Conservation (phyloP, 352 stramenopile species). For the Phytopythium delawarense region DNA sequence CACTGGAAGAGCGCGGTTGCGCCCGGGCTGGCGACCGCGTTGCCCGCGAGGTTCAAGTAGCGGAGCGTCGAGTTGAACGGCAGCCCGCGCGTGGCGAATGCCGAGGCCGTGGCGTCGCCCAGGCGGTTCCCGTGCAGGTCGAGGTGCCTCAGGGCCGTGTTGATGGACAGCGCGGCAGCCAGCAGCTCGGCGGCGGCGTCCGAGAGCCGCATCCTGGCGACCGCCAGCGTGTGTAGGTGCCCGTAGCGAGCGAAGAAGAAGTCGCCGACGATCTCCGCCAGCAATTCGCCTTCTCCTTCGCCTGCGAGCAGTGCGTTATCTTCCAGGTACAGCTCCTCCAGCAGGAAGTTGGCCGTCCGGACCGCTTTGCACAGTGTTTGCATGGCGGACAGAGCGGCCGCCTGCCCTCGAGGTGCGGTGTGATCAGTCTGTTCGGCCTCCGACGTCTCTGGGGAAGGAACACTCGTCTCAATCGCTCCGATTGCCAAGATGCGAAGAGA, state of each 20-base stretch:
- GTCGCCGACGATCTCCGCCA: constrained; percentile 51
- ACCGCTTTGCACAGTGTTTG: constrained; percentile 29
- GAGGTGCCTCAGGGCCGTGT: constrained; percentile 45
- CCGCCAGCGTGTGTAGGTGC: constrained; percentile 35
- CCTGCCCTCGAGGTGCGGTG: neutral
- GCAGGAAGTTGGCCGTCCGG: constrained; percentile 50
- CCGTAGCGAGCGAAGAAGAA: constrained; percentile 79
- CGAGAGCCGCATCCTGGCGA: constrained; percentile 38
- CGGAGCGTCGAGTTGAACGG: constrained; percentile 30
- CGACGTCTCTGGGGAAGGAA: neutral
- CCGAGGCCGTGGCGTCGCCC: constrained; percentile 27
- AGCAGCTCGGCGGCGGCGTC: constrained; percentile 33
- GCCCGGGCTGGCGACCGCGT: constrained; percentile 42
- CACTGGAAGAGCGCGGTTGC: constrained; percentile 42
- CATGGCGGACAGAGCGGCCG: constrained; percentile 23
- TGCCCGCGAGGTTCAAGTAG: constrained; percentile 62
- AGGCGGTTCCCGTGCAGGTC: constrained; percentile 61
- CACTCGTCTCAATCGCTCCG: constrained; percentile 22
- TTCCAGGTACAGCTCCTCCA: constrained; percentile 63
- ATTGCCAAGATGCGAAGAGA: constrained; percentile 42
- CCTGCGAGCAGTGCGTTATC: constrained; percentile 31
- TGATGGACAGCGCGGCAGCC: constrained; percentile 46
- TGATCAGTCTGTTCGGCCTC: no score
- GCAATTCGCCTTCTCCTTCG: constrained; percentile 19
- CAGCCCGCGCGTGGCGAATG: constrained; percentile 42